A percentile compares a stretch with the other conserved stretches of the same genome.
Conservation (phyloP, 176 grass and related monocot genomes). For the Areca catechu region DNA sequence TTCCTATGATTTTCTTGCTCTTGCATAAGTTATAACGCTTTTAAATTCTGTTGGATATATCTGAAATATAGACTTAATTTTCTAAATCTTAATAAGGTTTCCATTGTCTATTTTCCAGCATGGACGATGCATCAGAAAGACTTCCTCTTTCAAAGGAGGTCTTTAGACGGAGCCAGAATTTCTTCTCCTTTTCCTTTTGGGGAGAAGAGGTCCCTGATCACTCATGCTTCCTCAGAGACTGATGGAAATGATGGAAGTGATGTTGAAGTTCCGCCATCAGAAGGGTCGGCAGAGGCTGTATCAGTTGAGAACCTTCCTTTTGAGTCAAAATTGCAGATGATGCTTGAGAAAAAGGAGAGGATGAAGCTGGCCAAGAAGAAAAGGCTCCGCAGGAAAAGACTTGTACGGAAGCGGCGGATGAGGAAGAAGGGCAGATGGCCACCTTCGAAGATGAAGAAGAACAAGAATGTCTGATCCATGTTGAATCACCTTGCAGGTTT, state of each 20-base stretch:
- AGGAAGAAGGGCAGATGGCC: slow-evolving; percentile 92
- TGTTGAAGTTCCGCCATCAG: slow-evolving; percentile 15
- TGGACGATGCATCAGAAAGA: slow-evolving; percentile 40
- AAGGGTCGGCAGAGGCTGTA: slow-evolving; percentile 21
- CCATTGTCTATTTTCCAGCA: slow-evolving; percentile 31
- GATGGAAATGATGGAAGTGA: slow-evolving; percentile 10
- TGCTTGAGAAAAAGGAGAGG: slow-evolving; percentile 38
- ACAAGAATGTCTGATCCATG: slow-evolving; percentile 41
- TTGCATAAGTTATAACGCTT: too few relatives aligned
- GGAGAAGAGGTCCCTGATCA: background rate
- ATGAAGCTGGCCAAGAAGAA: slow-evolving; percentile 71
- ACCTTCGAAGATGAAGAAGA: slow-evolving; percentile 81
- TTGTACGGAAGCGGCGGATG: slow-evolving; percentile 63
- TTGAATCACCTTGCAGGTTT: background rate
- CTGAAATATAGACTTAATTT: too few relatives aligned
- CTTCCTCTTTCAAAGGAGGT: too few relatives aligned
- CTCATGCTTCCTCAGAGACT: slow-evolving; percentile 30
- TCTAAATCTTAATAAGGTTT: too few relatives aligned
- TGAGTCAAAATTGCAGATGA: slow-evolving; percentile 66
- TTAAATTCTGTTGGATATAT: too few relatives aligned
- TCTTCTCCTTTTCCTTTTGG: background rate
- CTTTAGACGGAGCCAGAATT: too few relatives aligned
- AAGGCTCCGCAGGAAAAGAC: slow-evolving; percentile 51
- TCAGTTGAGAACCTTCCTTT: slow-evolving; percentile 54
- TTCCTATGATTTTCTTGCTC: too few relatives aligned